These are phyloP conservation scores for Aspergillus transmontanensis DNA, from an alignment of 2,329 filamentous ascomycete genomes.

Conservation along the genomic window DNA sequence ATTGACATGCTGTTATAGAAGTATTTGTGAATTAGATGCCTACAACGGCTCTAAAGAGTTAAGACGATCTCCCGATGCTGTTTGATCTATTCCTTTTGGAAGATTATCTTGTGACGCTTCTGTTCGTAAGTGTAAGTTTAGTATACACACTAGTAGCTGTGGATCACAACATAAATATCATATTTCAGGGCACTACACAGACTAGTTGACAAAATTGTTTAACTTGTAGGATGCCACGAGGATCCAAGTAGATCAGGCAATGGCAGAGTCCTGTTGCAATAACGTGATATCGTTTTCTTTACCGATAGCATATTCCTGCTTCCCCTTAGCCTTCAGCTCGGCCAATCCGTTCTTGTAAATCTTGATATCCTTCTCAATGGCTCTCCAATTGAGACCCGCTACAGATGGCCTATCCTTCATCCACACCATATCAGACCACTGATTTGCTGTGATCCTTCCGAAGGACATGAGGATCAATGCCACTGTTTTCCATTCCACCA, in stretches of 20 bases:
- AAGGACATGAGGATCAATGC: constrained; percentile 32
- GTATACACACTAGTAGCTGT: neutral
- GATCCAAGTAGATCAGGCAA: neutral
- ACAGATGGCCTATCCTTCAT: constrained; percentile 19
- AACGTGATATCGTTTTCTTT: neutral
- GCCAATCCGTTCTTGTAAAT: neutral
- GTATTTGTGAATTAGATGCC: neutral
- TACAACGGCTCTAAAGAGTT: neutral
- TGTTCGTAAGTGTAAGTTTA: neutral
- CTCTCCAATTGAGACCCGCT: constrained; percentile 28
- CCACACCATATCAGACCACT: constrained; percentile 25
- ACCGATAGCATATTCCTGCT: neutral
- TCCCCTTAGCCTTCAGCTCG: neutral
- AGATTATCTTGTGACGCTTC: neutral
- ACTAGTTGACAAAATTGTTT: neutral
- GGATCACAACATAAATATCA: neutral
- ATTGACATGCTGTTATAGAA: too few relatives aligned
- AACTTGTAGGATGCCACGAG: neutral
- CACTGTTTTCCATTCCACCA: constrained; percentile 31
- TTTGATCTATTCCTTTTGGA: too few relatives aligned
- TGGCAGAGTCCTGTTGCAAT: neutral
- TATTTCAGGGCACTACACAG: neutral
- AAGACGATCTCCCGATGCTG: neutral
- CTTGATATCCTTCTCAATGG: constrained; percentile 19
- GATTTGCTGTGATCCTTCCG: constrained; percentile 22